Base-by-base conservation (phyloP, 1,139 yeast species). In the Nakaseomyces sp. region DNA sequence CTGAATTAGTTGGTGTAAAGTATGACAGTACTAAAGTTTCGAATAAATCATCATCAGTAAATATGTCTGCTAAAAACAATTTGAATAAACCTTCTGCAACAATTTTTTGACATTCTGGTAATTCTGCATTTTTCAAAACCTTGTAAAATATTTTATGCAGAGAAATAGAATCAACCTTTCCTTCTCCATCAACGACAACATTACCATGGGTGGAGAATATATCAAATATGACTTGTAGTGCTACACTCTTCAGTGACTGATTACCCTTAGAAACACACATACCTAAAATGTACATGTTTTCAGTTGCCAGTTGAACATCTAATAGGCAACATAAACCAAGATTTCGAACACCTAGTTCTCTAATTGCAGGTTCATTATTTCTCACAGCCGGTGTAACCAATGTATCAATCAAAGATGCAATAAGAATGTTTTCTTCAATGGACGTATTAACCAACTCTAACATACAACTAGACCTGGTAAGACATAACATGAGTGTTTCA, bases 81-180 rank as follows among this genome's bases (percentile, higher is more conserved):
- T 91, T 89, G 57, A 91, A 85, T 22, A 89, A 68, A 0, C 96
- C 95, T 57, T 86, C 95, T 0, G 93, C 96, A 5, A 91, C 85
- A 1, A 78, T 70, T 0, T 91, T 80, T 60, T 86, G 96, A 20
- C 87, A 71, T 35, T 74, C 76, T 0, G 84, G 83, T 55, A 76
- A 69, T 5, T 75, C 77, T 35, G 68, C 69, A 46, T 76, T 71
- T 48, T 74, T 74, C 50, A 88, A 68, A 1, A 83, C 76, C 56
- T 80, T 76, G 65, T 78, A 80, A 51, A 83, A 81, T 40, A 84
- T 68, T 56, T 81, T 77, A 50, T 84, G 84, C 52, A 72, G 68
- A 29, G 77, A 76, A 40, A 69, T 69, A 12, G 81, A 70, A 59
- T 80, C 84, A 32, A 81, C 79, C 45, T 80, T 80, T 24, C 74